phyloP scores from a whole-genome alignment of 2,329 filamentous ascomycete species.

The Stemphylium beticola region DNA sequence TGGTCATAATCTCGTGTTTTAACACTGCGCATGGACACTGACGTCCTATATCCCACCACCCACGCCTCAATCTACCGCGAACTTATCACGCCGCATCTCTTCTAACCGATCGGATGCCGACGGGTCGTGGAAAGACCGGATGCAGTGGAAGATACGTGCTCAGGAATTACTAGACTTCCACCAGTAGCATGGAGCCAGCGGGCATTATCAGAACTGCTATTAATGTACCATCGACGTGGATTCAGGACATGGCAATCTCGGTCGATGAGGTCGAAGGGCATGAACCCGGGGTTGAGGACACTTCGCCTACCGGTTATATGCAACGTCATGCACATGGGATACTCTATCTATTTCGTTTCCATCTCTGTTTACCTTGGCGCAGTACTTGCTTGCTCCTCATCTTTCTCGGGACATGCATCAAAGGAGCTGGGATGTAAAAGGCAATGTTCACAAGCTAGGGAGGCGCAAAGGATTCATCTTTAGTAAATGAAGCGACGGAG shows the following conservation, averaged over 20 bases:
- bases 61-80: constrained; percentile 4
- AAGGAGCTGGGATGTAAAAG: neutral
- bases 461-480: neutral
- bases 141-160: neutral
- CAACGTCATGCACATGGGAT: neutral
- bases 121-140: neutral
- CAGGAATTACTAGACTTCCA: neutral
- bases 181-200: neutral
- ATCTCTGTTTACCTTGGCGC: neutral
- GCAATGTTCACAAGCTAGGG: neutral
- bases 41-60: neutral
- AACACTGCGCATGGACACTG: neutral
- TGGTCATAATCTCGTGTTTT: neutral
- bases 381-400: neutral
- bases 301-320: constrained; percentile 8
- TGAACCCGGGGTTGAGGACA: neutral
- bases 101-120: neutral
- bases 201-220: constrained; percentile 1
- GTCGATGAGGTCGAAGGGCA: neutral
- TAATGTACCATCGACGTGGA: constrained; percentile 6
- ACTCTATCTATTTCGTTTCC: neutral
- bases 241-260: neutral
- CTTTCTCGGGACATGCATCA: neutral
- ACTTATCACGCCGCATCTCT: neutral
- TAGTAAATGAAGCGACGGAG: neutral